These are phyloP conservation scores for Casuarina cunninghamiana DNA, from an alignment of 306 rosid genomes.

Conservation along the genomic window DNA sequence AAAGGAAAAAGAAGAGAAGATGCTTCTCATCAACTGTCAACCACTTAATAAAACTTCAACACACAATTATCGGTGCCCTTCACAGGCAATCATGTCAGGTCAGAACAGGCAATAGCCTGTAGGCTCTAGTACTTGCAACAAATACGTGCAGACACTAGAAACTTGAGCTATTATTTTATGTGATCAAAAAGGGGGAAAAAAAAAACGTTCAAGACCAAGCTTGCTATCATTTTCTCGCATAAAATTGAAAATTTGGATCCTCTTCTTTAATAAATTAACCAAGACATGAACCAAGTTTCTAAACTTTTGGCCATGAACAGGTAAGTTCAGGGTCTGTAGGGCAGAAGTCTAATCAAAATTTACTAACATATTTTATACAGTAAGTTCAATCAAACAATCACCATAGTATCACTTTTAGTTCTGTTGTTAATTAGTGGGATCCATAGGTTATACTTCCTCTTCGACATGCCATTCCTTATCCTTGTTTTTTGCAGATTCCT, in stretches of 20 bases:
- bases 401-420: too few species aligned
- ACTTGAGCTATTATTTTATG: slow-evolving; percentile 7
- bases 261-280: neutral
- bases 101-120: neutral
- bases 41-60: slow-evolving; percentile 5
- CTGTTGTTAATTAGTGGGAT: neutral
- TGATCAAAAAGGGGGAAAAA: neutral
- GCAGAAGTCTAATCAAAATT: neutral
- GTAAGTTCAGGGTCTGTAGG: neutral
- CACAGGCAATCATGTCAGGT: slow-evolving; percentile 18
- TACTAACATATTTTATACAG: neutral
- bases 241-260: neutral
- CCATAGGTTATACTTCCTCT: neutral
- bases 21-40: slow-evolving; percentile 11
- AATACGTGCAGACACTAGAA: neutral
- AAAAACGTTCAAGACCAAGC: neutral
- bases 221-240: slow-evolving; percentile 4
- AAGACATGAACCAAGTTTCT: neutral
- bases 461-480: neutral
- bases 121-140: neutral
- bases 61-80: neutral
- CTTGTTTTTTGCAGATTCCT: neutral
- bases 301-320: neutral
- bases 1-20: neutral
- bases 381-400: neutral